Conservation (phyloP, 345 rosid species). For the Salix viminalis region DNA sequence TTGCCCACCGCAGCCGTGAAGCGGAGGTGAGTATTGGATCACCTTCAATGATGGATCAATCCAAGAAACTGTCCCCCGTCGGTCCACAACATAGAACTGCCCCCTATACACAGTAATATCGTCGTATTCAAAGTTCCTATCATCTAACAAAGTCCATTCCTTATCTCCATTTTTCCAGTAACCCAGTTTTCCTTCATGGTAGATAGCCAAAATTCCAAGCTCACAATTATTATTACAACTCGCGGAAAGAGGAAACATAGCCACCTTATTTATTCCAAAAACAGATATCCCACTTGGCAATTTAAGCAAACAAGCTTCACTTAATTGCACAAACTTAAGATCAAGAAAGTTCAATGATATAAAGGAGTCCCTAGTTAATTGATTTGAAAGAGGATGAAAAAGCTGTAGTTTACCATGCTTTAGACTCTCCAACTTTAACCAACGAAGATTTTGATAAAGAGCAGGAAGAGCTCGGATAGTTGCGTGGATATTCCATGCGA, state of each 20-base stretch:
- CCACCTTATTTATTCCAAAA: conserved; percentile 16
- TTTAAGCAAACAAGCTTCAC: conserved; percentile 1
- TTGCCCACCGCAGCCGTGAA: conserved; percentile 15
- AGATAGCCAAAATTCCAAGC: conserved; percentile 4
- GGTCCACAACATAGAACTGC: conserved; percentile 24
- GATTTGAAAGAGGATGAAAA: conserved; percentile 6
- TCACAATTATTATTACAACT: not conserved
- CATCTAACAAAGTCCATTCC: conserved; percentile 19
- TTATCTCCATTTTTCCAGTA: conserved; percentile 26
- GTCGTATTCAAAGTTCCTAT: conserved; percentile 14
- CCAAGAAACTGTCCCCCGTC: conserved; percentile 25
- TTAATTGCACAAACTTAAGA: not conserved
- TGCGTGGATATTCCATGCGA: not conserved
- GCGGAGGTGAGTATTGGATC: conserved; percentile 19
- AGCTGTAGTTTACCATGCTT: conserved; percentile 1
- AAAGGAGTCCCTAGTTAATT: not conserved
- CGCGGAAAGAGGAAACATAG: conserved; percentile 2
- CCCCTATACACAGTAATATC: conserved; percentile 16
- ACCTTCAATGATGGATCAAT: conserved; percentile 17
- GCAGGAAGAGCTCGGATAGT: not conserved
- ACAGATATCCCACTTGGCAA: not conserved
- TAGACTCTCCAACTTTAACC: conserved; percentile 8
- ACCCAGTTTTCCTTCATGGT: conserved; percentile 23
- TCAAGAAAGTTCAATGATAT: not conserved
- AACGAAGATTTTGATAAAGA: not conserved